Base-by-base conservation (phyloP, 2,329 filamentous ascomycete genomes). In the Ophiocordyceps robertsii region DNA sequence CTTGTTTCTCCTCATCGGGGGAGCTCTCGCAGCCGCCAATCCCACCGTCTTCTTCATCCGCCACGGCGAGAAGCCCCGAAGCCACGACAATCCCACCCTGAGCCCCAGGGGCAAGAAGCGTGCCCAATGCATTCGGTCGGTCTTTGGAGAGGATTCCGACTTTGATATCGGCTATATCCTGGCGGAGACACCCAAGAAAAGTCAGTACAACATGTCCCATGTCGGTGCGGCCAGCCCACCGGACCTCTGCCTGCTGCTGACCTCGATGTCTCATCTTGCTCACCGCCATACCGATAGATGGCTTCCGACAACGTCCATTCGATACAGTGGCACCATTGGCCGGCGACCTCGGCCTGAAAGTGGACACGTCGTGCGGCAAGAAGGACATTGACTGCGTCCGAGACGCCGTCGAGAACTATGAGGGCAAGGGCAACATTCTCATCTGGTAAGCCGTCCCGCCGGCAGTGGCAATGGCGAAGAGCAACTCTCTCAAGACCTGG, bases 21-120 rank as follows among this genome's bases (percentile, higher is more conserved):
- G 24, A 14, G 45, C 43, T 8, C 21, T 53, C 19, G 53, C 48
- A 3, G 46, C 48, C 9, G 50, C 51, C 29, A 47, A 52, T 10
- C 67, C 73, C 2, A 78, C 69, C 1, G 70, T 80, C 29, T 81
- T 77, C 53, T 59, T 80, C 9, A 80, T 81, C 53, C 71, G 76
- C 16, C 77, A 81, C 48, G 77, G 76, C 45, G 77, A 81, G 56
- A 81, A 81, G 56, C 75, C 76, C 1, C 56, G 64, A 32, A 64
- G 65, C 4, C 59, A 69, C 41, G 63, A 63, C 14, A 61, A 48
- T 14, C 40, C 38, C 32, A 75, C 74, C 2, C 61, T 80, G 38
- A 74, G 57, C 43, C 49, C 64, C 0, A 51, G 67, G 45, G 77
- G 77, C n/a, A 47, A 66, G 42, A 45, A 75, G 55, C 71, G 77